Percentiles rank a stretch among this genome's conserved stretches.
These are phyloP conservation scores for Naganishia antarctica DNA, from an alignment of 768 basidiomycete genomes.

Conservation along the genomic window DNA sequence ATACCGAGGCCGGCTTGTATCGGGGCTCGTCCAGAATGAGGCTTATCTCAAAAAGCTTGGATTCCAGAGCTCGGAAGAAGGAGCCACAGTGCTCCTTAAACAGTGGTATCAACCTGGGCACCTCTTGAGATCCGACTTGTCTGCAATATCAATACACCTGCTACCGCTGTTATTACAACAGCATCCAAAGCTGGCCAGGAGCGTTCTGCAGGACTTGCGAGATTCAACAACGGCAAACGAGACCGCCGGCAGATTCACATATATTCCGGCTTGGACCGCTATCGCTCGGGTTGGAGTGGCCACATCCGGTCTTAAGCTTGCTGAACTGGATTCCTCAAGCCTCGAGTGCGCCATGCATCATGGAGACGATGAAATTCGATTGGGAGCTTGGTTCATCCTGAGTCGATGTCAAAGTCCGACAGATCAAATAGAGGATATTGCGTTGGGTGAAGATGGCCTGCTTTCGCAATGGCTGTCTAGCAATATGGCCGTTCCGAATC, in stretches of 20 bases:
- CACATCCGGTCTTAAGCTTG: not conserved
- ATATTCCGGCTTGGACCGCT: constrained; percentile 4
- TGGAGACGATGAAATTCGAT: constrained; percentile 17
- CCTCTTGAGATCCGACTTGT: constrained; percentile 1
- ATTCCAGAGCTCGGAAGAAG: not conserved
- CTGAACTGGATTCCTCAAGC: constrained; percentile 4
- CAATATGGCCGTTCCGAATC: constrained; percentile 25
- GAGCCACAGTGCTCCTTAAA: not conserved
- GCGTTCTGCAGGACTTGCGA: not conserved
- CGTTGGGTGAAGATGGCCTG: constrained; percentile 3
- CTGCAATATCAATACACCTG: constrained; percentile 17
- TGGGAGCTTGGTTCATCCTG: constrained; percentile 19
- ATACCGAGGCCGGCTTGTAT: constrained; percentile 4
- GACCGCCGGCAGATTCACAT: not conserved
- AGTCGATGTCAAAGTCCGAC: constrained; percentile 1
- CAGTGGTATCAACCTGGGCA: constrained; percentile 7
- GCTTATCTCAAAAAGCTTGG: not conserved
- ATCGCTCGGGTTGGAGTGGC: constrained; percentile 6
- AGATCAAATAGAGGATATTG: constrained; percentile 16
- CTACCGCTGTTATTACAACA: constrained; percentile 12
- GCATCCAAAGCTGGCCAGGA: not conserved
- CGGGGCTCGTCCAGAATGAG: not conserved
- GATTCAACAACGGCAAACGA: not conserved
- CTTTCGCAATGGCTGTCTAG: constrained; percentile 22
- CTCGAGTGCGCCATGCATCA: constrained; percentile 19